Base-by-base conservation (phyloP, 2,329 filamentous ascomycete species). In the Fusarium sp. region DNA sequence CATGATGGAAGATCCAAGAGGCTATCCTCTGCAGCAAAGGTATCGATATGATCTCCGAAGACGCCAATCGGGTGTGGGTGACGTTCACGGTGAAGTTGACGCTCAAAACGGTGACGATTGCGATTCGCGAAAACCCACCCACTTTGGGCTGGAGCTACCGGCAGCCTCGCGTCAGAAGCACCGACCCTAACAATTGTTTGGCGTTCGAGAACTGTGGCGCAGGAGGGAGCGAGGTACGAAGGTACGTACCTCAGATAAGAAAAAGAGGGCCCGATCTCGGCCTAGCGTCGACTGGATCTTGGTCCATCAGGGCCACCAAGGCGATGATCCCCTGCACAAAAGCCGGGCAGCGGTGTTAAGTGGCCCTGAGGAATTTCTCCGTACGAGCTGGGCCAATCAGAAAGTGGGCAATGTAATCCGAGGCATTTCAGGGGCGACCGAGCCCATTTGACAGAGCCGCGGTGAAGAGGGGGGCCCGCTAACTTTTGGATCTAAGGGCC, bases 221-320 rank as follows among this genome's bases (percentile, higher is more conserved):
- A 43, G 18, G 18, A 16, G 13, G 18, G 18, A 16, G 13, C 14
- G 18, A 37, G 33, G 5, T 61, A 43, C 20, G 18, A 35, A 35
- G 33, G 5, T 64, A 52, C 39, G 48, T 64, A 60, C 20, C 52
- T 50, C 60, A 54, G 70, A 74, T 69, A 67, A 57, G 43, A 68
- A 59, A 71, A 78, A 78, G 75, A 76, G 77, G 77, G 57, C 29
- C 73, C 65, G 77, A 79, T 79, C 77, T 79, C 39, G 75, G 73
- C 67, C 68, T 79, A 79, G 77, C 65, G 75, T 67, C 45, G n/a
- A 59, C 64, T 73, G 70, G 74, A 79, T 77, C 77, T 78, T 67
- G 66, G 75, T 74, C 69, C 60, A 72, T 75, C 73, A 69, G 41
- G 67, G 67, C 35, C 22, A 27, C 54, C 35, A 58, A 65, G 48